Evolutionary conservation across 306 rosid genomes (phyloP), one percentile per base, ranked within the genome.

Genomic region (Cucumis melo): DNA sequence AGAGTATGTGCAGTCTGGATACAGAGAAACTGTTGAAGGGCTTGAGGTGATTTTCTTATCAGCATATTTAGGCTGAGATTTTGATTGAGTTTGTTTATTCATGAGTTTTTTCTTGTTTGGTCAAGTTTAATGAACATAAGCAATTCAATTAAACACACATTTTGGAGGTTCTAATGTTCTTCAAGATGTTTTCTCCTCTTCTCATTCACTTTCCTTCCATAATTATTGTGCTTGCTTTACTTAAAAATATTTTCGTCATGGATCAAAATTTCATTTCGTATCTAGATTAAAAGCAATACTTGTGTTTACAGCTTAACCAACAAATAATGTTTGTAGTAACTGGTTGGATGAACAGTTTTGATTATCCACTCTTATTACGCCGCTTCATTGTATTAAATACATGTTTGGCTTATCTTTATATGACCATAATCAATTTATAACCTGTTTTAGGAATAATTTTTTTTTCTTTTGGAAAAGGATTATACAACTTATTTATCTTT

Each of bases 21-120:
- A 91, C 75, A 88, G 78, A 84, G 98, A 91, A 83, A 93, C 96
- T 15, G 87, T 89, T 73, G 98, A 93, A 79, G 97, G 98, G 68
- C 87, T 93, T 70, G 97, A 93, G 97, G 98, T 93, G 78, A 66
- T 46, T 59, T 51, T 64, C 14, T 34, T 59, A 53, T 14, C 61
- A 29, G 21, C 46, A 46, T 9, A 39, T 15, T 71, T 46, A 71
- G 76, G 68, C 34, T 62, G 21, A 62, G 8, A 8, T 62, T 16
- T 62, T 62, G 39, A 71, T 46, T 14, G 59, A 71, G 59, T 71
- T 46, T 48, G 56, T 44, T 20, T 44, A 16, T 21, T 11, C 39
- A 48, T 24, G 0, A 15, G 5, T 24, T 71, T 6, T 71, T 21
- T 3, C 57, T 48, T 38, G 38, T 11, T 21, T 71, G 76, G 39